These are phyloP conservation scores for Monilinia laxa DNA, from an alignment of 2,329 filamentous ascomycete genomes.

Conservation along the genomic window DNA sequence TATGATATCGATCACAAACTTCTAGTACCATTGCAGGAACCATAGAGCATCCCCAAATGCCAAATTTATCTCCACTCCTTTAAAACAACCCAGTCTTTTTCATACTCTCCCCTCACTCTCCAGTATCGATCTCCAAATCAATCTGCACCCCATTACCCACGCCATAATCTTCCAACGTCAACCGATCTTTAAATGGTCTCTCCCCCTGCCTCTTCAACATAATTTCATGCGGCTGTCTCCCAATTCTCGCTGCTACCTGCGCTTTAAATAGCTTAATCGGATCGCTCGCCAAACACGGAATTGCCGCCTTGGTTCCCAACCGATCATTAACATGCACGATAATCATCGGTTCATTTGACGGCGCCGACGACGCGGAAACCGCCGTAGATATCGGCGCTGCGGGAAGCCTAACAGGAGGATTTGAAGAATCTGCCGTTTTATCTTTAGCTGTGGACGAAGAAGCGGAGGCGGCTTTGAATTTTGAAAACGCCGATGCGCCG, in stretches of 20 bases:
- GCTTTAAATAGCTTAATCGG: constrained; percentile 85
- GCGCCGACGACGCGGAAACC: constrained; percentile 28
- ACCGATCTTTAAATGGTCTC: constrained; percentile 86
- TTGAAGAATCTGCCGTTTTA: constrained; percentile 15
- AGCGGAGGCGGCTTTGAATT: constrained; percentile 14
- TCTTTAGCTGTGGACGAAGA: background rate
- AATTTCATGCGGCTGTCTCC: constrained; percentile 86
- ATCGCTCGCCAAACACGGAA: constrained; percentile 84
- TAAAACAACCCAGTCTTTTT: no score
- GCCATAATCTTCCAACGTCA: constrained; percentile 89
- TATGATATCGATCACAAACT: background rate
- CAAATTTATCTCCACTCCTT: background rate
- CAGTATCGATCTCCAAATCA: constrained; percentile 42
- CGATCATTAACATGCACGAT: constrained; percentile 92
- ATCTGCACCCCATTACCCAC: constrained; percentile 77
- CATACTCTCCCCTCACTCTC: constrained; percentile 33
- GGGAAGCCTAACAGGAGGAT: constrained; percentile 32
- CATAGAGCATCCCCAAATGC: background rate
- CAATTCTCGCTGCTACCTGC: constrained; percentile 85
- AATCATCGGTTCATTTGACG: constrained; percentile 74
- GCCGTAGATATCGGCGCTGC: constrained; percentile 25
- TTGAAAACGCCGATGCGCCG: constrained; percentile 19
- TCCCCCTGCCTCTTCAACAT: constrained; percentile 89
- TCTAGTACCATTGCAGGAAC: background rate
- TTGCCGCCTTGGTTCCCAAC: constrained; percentile 91